A percentile compares a stretch with the other conserved stretches of the same genome.
Evolutionary conservation across 1,139 yeast species (phyloP).

Genomic region (Entelexis paramagnoliae): DNA sequence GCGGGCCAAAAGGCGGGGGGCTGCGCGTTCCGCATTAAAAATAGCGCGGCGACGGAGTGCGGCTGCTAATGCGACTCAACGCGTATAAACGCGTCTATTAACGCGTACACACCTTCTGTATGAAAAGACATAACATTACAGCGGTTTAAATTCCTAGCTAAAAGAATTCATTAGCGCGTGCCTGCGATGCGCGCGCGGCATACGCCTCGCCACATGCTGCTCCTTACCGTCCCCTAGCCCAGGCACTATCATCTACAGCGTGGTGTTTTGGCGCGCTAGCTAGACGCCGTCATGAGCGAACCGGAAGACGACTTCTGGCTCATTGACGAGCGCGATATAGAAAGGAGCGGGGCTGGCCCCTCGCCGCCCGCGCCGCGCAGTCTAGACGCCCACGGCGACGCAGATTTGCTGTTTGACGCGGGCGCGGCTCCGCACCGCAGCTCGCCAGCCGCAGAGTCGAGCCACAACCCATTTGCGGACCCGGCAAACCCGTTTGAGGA

Average conservation of each 20-base stretch:
- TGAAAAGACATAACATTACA: too few species aligned
- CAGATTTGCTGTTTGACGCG: conserved; percentile 7
- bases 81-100: too few species aligned
- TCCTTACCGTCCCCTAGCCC: background rate
- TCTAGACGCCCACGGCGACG: background rate
- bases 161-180: background rate
- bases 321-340: conserved; percentile 12
- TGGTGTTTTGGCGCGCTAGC: background rate
- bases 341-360: background rate
- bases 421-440: background rate
- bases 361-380: background rate
- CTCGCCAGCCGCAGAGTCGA: background rate
- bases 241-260: background rate
- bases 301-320: conserved; percentile 22
- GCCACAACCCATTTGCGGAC: background rate
- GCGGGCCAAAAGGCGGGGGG: too few species aligned
- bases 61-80: background rate
- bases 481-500: conserved; percentile 3
- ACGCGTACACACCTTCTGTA: too few species aligned
- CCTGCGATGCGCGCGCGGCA: background rate
- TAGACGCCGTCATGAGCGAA: background rate
- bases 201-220: conserved; percentile 1
- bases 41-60: too few species aligned
- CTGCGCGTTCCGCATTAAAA: too few species aligned
- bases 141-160: too few species aligned